phyloP scores from a whole-genome alignment of 805 yeast genomes.

The Phaffomyces opuntiae region DNA sequence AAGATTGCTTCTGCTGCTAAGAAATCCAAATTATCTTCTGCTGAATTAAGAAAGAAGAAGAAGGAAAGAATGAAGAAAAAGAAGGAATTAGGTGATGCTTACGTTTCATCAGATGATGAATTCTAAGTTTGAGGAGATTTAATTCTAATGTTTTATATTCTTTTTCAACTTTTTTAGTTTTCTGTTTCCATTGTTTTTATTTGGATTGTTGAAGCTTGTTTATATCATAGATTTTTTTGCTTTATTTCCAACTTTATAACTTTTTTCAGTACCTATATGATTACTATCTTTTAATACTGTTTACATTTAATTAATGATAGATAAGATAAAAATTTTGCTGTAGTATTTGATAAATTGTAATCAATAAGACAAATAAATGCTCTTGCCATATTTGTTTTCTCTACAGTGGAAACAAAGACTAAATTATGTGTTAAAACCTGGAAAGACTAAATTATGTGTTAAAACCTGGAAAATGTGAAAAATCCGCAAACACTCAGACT shows the following conservation, averaged over 20 bases:
- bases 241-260: neutral
- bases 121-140: constrained; percentile 35
- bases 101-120: constrained; percentile 95
- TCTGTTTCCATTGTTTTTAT: neutral
- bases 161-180: neutral
- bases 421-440: no score
- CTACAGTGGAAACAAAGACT: no score
- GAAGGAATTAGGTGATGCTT: constrained; percentile 99
- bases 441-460: no score
- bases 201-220: no score
- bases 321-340: neutral
- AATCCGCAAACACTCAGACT: no score
- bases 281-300: neutral
- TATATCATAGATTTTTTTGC: neutral
- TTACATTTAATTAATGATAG: neutral
- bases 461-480: no score
- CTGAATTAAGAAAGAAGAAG: constrained; percentile 99
- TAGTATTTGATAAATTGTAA: no score
- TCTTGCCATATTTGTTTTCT: no score
- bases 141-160: neutral
- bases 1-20: constrained; percentile 94
- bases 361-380: no score
- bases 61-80: constrained; percentile 99
- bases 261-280: neutral
- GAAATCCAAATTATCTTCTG: constrained; percentile 96